Conservation (phyloP, 2,329 filamentous ascomycete genomes). For the Penicillium crustosum region DNA sequence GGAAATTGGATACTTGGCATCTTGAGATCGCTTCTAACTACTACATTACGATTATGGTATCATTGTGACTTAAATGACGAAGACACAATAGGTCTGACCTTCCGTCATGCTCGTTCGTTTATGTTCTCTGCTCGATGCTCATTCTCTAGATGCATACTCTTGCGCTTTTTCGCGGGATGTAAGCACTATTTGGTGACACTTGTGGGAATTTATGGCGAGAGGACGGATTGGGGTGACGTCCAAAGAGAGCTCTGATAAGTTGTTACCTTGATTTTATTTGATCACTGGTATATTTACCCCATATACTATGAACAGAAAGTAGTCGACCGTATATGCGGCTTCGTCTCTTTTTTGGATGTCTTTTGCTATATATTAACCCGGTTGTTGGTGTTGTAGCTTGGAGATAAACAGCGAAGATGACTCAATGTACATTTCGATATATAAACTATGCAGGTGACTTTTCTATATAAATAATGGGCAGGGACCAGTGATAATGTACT, state of each 20-base stretch:
- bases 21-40: not conserved
- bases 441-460: too few species aligned
- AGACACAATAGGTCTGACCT: slow-evolving; percentile 30
- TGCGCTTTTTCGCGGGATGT: slow-evolving; percentile 24
- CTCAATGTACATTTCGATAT: too few species aligned
- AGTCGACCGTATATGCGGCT: too few species aligned
- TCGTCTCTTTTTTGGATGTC: too few species aligned
- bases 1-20: not conserved
- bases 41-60: not conserved
- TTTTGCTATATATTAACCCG: too few species aligned
- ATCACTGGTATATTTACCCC: too few species aligned
- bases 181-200: slow-evolving; percentile 24
- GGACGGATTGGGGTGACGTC: slow-evolving; percentile 30
- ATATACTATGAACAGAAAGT: too few species aligned
- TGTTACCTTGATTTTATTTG: not conserved
- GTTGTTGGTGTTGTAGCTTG: too few species aligned
- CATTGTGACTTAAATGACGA: slow-evolving; percentile 35
- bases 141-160: slow-evolving; percentile 35
- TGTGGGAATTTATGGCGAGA: slow-evolving; percentile 1
- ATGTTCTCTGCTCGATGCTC: slow-evolving; percentile 2
- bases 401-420: too few species aligned
- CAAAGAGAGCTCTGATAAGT: slow-evolving; percentile 48
- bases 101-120: slow-evolving; percentile 13
- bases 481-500: not conserved
- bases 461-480: too few species aligned